A percentile compares a stretch with the other conserved stretches of the same genome.
These are phyloP conservation scores for Limtongia smithiae DNA, from an alignment of 805 yeast species.

Conservation along the genomic window DNA sequence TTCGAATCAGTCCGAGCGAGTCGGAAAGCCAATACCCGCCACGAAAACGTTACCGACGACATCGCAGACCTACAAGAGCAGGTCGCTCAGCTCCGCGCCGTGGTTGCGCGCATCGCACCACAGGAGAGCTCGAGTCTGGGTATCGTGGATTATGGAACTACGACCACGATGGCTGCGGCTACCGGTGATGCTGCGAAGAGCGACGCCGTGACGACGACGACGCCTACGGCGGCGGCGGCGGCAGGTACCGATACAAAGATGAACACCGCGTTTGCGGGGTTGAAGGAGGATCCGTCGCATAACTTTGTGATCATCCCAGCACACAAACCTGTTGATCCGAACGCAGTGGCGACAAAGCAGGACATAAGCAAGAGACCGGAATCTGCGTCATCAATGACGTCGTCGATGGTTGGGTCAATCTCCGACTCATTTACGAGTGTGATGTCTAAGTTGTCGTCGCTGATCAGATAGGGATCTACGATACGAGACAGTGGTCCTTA, in stretches of 20 bases:
- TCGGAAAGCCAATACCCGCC: conserved; percentile 56
- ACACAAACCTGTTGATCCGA: too few relatives aligned
- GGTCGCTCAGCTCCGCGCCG: conserved; percentile 47
- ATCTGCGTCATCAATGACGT: too few relatives aligned
- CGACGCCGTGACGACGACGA: too few relatives aligned
- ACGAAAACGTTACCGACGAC: conserved; percentile 69
- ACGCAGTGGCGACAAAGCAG: too few relatives aligned
- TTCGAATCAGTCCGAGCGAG: conserved; percentile 69
- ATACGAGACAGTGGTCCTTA: too few relatives aligned
- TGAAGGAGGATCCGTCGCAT: not conserved
- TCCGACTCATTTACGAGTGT: too few relatives aligned
- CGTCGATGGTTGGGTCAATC: too few relatives aligned
- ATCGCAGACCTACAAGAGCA: conserved; percentile 67
- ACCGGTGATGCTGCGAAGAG: not conserved
- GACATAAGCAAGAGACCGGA: too few relatives aligned
- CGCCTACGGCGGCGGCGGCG: too few relatives aligned
- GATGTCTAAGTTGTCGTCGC: too few relatives aligned
- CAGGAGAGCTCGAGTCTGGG: conserved; percentile 1
- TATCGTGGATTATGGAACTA: not conserved
- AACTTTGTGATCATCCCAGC: not conserved
- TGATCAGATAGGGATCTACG: too few relatives aligned
- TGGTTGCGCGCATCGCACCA: conserved; percentile 11
- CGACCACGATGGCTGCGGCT: not conserved
- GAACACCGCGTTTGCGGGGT: not conserved
- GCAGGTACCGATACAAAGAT: not conserved